Evolutionary conservation across 2,329 filamentous ascomycete genomes (phyloP).

Genomic region (Bisporella sp.): DNA sequence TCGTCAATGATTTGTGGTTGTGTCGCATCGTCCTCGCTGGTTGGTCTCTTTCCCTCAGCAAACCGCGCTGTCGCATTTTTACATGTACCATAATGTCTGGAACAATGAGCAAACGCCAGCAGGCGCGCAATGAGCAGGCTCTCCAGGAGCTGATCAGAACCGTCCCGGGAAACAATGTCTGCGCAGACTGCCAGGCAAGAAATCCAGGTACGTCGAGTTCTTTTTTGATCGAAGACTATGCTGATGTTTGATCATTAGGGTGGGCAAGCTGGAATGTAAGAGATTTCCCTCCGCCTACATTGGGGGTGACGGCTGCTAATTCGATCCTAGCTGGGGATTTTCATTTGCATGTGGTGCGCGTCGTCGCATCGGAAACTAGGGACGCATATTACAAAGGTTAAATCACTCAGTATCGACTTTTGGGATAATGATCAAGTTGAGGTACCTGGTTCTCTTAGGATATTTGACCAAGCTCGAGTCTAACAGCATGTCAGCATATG

Average conservation of each 20-base stretch:
- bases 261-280: slow-evolving; percentile 32
- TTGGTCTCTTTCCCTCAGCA: not conserved
- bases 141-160: slow-evolving; percentile 83
- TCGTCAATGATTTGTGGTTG: slow-evolving; percentile 7
- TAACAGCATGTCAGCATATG: slow-evolving; percentile 63
- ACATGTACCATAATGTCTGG: slow-evolving; percentile 50
- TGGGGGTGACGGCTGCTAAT: slow-evolving; percentile 5
- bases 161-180: slow-evolving; percentile 83
- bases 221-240: slow-evolving; percentile 2
- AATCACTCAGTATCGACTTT: slow-evolving; percentile 96
- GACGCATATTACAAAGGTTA: slow-evolving; percentile 97
- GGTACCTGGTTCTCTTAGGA: slow-evolving; percentile 42
- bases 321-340: slow-evolving; percentile 72
- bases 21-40: not conserved
- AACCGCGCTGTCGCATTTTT: slow-evolving; percentile 4
- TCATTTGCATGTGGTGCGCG: slow-evolving; percentile 96
- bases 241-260: slow-evolving; percentile 17
- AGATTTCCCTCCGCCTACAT: not conserved
- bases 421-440: slow-evolving; percentile 97
- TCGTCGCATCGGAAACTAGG: slow-evolving; percentile 92
- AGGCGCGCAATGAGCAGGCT: slow-evolving; percentile 90
- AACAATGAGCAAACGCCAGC: slow-evolving; percentile 87
- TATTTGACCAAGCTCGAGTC: not conserved
- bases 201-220: slow-evolving; percentile 68
- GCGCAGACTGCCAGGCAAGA: slow-evolving; percentile 84